Conservation (phyloP, 805 yeast genomes). For the Candida sakaeoensis region DNA sequence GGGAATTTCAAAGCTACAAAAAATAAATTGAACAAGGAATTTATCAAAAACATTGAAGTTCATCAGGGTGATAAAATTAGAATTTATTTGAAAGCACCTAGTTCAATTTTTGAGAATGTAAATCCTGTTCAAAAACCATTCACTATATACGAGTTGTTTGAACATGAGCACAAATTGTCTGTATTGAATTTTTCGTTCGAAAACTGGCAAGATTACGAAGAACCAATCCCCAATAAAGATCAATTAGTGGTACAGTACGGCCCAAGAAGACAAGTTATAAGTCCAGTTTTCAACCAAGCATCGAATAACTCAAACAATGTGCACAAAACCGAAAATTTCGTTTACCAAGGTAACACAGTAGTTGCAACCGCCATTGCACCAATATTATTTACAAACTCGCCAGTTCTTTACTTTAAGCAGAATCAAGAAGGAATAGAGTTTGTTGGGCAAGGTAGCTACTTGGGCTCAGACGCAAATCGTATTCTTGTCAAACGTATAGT, state of each 20-base stretch:
- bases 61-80: slow-evolving; percentile 59
- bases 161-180: slow-evolving; percentile 83
- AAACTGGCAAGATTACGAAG: slow-evolving; percentile 86
- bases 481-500: slow-evolving; percentile 84
- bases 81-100: slow-evolving; percentile 58
- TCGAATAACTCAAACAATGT: slow-evolving; percentile 79
- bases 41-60: slow-evolving; percentile 40
- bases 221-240: slow-evolving; percentile 82
- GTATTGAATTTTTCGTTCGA: slow-evolving; percentile 78
- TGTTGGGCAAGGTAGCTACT: slow-evolving; percentile 86
- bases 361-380: slow-evolving; percentile 90
- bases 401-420: slow-evolving; percentile 76
- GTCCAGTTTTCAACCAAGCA: slow-evolving; percentile 80
- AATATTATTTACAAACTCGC: slow-evolving; percentile 75
- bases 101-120: slow-evolving; percentile 38
- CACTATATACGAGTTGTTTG: slow-evolving; percentile 67
- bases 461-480: slow-evolving; percentile 81
- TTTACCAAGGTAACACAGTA: slow-evolving; percentile 66
- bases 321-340: slow-evolving; percentile 77
- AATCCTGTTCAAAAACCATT: slow-evolving; percentile 42
- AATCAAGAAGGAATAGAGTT: slow-evolving; percentile 50
- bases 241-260: slow-evolving; percentile 87
- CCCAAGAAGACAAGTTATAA: slow-evolving; percentile 76
- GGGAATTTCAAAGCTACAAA: slow-evolving; percentile 74
- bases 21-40: slow-evolving; percentile 62